These are phyloP conservation scores for Halenospora varia DNA, from an alignment of 495 filamentous ascomycete species.

Conservation along the genomic window DNA sequence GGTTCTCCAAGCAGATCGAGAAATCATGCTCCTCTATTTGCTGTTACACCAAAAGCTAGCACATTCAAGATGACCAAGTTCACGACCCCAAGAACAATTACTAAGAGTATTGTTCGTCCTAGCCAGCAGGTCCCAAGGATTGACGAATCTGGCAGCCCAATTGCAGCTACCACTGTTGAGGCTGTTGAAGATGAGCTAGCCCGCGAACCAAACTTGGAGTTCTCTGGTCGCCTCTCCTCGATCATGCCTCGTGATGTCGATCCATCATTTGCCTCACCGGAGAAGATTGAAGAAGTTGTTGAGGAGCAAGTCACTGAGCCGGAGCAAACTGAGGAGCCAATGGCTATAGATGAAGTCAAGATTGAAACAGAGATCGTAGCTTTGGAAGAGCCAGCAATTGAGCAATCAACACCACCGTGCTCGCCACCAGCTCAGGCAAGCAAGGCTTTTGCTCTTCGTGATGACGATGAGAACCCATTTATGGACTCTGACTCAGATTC, in stretches of 20 bases:
- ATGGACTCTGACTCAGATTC: conserved; percentile 47
- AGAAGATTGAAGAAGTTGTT: conserved; percentile 4
- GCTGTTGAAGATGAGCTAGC: background rate
- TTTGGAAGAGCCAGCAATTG: conserved; percentile 5
- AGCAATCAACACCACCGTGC: conserved; percentile 28
- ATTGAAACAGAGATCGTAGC: conserved; percentile 8
- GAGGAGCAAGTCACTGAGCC: background rate
- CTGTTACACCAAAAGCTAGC: conserved; percentile 18
- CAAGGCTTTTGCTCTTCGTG: conserved; percentile 31
- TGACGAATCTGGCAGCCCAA: background rate
- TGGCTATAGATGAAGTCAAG: conserved; percentile 31
- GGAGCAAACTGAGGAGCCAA: conserved; percentile 21
- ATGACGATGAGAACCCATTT: conserved; percentile 33
- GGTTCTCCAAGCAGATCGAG: conserved; percentile 23
- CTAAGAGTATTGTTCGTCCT: conserved; percentile 17
- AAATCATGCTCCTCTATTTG: conserved; percentile 1
- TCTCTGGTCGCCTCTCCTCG: conserved; percentile 48
- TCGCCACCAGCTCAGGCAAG: conserved; percentile 27
- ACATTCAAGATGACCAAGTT: conserved; percentile 24
- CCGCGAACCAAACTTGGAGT: conserved; percentile 19
- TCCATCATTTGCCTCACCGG: conserved; percentile 27
- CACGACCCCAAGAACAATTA: conserved; percentile 22
- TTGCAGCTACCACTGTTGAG: background rate
- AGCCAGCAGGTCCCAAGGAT: conserved; percentile 15
- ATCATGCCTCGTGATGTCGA: conserved; percentile 46